These are phyloP conservation scores for Grammothele lineata DNA, from an alignment of 768 basidiomycete genomes.

Conservation along the genomic window DNA sequence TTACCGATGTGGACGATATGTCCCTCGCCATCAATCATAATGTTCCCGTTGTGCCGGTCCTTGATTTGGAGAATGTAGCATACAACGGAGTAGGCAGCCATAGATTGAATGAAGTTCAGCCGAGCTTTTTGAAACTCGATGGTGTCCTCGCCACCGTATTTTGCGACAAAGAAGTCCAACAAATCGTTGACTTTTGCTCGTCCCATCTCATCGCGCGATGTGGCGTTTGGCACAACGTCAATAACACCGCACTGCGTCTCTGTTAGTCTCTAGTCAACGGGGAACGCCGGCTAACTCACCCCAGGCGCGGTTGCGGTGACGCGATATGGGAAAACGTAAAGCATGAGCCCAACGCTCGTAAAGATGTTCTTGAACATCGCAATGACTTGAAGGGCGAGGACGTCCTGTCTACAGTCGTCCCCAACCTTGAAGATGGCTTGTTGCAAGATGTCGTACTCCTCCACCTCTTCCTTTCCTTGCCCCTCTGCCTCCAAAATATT, in stretches of 20 bases:
- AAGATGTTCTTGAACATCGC: conserved; percentile 99
- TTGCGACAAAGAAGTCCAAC: conserved; percentile 88
- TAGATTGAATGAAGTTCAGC: conserved; percentile 95
- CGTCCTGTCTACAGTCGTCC: conserved; percentile 97
- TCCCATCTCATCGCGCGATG: conserved; percentile 99
- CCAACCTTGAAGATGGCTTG: conserved; percentile 99
- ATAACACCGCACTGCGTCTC: conserved; percentile 85
- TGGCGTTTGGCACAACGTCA: conserved; percentile 96
- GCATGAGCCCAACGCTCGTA: conserved; percentile 76
- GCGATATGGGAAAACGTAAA: conserved; percentile 94
- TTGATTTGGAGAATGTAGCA: conserved; percentile 99
- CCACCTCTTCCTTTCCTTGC: conserved; percentile 45
- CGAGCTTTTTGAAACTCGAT: conserved; percentile 89
- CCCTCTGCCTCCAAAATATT: conserved; percentile 62
- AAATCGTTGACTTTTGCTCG: conserved; percentile 97
- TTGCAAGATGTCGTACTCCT: conserved; percentile 88
- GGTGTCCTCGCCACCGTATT: conserved; percentile 89
- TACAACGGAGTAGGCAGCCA: conserved; percentile 98
- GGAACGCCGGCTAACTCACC: conserved; percentile 40
- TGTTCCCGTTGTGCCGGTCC: conserved; percentile 98
- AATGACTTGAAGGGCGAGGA: conserved; percentile 94
- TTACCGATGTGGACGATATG: conserved; percentile 94
- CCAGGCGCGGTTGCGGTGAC: conserved; percentile 97
- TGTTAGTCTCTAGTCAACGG: conserved; percentile 4
- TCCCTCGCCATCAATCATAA: conserved; percentile 98